Evolutionary conservation across 345 rosid genomes (phyloP).

Genomic region (Excoecaria agallocha): DNA sequence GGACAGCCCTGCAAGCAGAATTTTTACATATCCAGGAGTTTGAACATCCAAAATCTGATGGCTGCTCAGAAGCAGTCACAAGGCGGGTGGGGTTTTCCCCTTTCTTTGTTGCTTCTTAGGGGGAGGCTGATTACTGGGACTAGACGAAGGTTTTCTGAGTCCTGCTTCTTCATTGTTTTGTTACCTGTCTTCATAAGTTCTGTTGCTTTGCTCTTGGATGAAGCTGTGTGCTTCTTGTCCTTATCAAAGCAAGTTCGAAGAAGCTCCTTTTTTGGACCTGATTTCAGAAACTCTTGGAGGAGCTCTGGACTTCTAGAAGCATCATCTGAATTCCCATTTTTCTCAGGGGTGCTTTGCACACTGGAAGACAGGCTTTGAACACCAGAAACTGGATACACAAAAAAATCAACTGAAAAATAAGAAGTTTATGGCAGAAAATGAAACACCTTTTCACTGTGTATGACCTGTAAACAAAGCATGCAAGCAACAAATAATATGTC

Average conservation of each 20-base stretch:
- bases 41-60: constrained; percentile 44
- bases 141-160: constrained; percentile 37
- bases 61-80: constrained; percentile 38
- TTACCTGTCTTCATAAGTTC: constrained; percentile 44
- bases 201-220: constrained; percentile 62
- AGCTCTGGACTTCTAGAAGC: constrained; percentile 64
- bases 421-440: background rate
- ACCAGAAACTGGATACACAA: constrained; percentile 40
- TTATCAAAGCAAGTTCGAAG: constrained; percentile 43
- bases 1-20: constrained; percentile 59
- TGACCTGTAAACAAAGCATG: background rate
- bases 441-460: background rate
- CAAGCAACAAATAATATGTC: background rate
- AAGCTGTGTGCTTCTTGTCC: constrained; percentile 50
- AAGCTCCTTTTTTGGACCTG: constrained; percentile 53
- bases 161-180: constrained; percentile 66
- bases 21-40: constrained; percentile 72
- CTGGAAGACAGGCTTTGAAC: constrained; percentile 59
- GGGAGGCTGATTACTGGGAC: constrained; percentile 38
- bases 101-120: constrained; percentile 63
- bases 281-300: constrained; percentile 56
- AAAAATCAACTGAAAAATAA: background rate
- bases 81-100: constrained; percentile 55
- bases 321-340: constrained; percentile 50
- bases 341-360: constrained; percentile 59